Evolutionary conservation across 805 yeast genomes (phyloP).

Genomic region (Phaffomyces thermotolerans): DNA sequence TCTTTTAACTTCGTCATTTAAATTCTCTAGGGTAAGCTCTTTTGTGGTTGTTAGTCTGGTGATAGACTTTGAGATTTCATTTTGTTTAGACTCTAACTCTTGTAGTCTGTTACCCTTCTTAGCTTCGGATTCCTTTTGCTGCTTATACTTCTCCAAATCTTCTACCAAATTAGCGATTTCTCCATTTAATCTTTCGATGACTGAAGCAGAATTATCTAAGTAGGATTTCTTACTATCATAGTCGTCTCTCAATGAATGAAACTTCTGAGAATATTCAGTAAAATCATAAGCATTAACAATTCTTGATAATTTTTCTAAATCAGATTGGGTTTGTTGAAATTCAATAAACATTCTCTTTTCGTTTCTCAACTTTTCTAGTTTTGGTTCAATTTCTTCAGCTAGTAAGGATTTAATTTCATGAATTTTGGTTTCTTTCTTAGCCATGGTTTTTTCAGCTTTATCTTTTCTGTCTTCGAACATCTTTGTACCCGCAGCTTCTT

Average conservation of each 20-base stretch:
- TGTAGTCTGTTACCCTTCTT: slow-evolving; percentile 54
- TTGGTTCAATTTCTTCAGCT: slow-evolving; percentile 88
- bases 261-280: slow-evolving; percentile 32
- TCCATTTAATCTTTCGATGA: slow-evolving; percentile 37
- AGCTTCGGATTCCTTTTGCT: slow-evolving; percentile 48
- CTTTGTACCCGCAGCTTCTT: slow-evolving; percentile 97
- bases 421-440: slow-evolving; percentile 80
- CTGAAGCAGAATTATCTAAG: slow-evolving; percentile 34
- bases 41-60: slow-evolving; percentile 62
- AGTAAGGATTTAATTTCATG: slow-evolving; percentile 67
- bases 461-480: slow-evolving; percentile 92
- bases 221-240: slow-evolving; percentile 35
- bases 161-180: slow-evolving; percentile 55
- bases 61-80: slow-evolving; percentile 48
- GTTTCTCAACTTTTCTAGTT: slow-evolving; percentile 66
- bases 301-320: slow-evolving; percentile 65
- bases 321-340: slow-evolving; percentile 77
- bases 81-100: slow-evolving; percentile 52
- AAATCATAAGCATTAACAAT: slow-evolving; percentile 77
- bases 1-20: slow-evolving; percentile 44
- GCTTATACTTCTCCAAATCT: slow-evolving; percentile 50
- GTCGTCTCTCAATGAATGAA: slow-evolving; percentile 36
- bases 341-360: slow-evolving; percentile 82
- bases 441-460: slow-evolving; percentile 86
- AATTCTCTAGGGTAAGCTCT: slow-evolving; percentile 50